phyloP scores from a whole-genome alignment of 208 protist genomes.

The Vickermania spadyakhi region DNA sequence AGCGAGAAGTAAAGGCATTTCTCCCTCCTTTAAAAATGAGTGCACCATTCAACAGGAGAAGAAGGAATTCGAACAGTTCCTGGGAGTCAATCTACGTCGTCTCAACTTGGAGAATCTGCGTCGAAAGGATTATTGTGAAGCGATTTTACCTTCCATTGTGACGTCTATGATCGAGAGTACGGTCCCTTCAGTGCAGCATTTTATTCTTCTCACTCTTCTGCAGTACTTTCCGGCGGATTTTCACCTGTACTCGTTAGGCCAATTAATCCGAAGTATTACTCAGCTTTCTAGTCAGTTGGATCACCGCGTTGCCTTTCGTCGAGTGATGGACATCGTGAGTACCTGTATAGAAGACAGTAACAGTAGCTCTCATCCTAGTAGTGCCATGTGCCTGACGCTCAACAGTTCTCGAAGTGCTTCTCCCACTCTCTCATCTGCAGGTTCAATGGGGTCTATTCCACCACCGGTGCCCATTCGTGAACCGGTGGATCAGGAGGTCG shows the following conservation, averaged over 20 bases:
- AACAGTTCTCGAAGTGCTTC: too few species aligned
- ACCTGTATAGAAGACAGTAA: constrained; percentile 24
- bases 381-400: too few species aligned
- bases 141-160: constrained; percentile 84
- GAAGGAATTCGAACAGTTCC: constrained; percentile 93
- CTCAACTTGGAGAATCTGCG: constrained; percentile 95
- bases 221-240: constrained; percentile 98
- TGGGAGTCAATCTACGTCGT: constrained; percentile 96
- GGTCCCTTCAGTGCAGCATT: constrained; percentile 97
- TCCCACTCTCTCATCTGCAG: too few species aligned
- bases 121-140: constrained; percentile 76
- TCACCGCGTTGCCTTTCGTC: constrained; percentile 40
- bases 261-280: constrained; percentile 61
- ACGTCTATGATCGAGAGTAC: constrained; percentile 91
- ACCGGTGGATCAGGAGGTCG: too few species aligned
- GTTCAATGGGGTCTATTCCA: too few species aligned
- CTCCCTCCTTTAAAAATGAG: constrained; percentile 10
- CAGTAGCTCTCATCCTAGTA: too few species aligned
- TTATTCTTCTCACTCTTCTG: constrained; percentile 97
- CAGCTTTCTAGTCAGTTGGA: constrained; percentile 84
- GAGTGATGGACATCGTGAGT: constrained; percentile 88
- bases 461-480: too few species aligned
- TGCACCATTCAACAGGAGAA: constrained; percentile 88
- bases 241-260: constrained; percentile 92
- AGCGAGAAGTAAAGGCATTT: neutral